Evolutionary conservation across 345 rosid genomes (phyloP).

Genomic region (Salix viminalis): DNA sequence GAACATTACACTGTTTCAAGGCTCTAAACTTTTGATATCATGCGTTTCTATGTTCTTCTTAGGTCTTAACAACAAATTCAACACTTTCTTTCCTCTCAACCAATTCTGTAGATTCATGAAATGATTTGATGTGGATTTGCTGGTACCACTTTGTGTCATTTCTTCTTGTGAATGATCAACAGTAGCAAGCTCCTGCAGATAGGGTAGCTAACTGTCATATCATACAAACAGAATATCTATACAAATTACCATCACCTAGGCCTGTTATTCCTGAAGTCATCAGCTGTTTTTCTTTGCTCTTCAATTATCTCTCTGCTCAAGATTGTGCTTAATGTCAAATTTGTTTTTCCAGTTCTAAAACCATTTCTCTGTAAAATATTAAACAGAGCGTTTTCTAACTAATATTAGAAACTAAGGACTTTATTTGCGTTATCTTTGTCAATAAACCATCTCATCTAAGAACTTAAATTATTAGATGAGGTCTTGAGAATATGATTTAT

Average conservation of each 20-base stretch:
- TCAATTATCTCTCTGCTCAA: neutral
- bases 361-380: neutral
- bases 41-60: neutral
- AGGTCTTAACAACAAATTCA: neutral
- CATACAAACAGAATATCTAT: neutral
- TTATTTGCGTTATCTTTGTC: neutral
- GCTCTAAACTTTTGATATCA: constrained; percentile 30
- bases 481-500: no score
- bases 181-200: neutral
- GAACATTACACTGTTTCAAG: constrained; percentile 78
- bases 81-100: neutral
- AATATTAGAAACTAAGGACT: neutral
- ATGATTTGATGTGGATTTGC: neutral
- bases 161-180: neutral
- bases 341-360: neutral
- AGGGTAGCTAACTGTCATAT: neutral
- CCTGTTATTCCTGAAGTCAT: neutral
- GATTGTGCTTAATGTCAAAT: neutral
- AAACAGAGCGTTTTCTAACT: neutral
- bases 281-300: no score
- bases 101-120: neutral
- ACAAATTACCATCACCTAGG: neutral
- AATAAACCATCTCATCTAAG: no score
- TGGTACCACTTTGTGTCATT: neutral
- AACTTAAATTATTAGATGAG: no score